Evolutionary conservation across 106 monocot species (phyloP).

Genomic region (Xerophyta viscosa): DNA sequence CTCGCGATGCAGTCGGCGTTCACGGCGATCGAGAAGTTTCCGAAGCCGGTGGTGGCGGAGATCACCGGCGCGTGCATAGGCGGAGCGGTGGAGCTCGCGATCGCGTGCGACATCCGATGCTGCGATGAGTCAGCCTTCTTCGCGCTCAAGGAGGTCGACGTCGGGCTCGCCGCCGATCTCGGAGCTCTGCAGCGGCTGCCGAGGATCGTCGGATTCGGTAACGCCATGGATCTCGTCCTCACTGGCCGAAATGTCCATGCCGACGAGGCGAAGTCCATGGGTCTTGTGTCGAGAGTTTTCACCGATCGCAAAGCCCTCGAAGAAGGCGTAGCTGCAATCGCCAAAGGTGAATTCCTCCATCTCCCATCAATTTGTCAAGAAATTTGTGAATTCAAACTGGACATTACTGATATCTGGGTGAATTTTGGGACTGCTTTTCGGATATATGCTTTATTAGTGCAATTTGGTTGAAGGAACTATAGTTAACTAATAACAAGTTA

Average conservation of each 20-base stretch:
- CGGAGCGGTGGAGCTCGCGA: constrained; percentile 63
- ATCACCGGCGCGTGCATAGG: constrained; percentile 91
- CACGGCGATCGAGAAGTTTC: constrained; percentile 63
- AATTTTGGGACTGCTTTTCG: too few species aligned
- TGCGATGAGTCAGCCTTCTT: constrained; percentile 62
- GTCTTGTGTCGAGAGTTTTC: constrained; percentile 69
- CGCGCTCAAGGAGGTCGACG: constrained; percentile 80
- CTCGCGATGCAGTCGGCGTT: constrained; percentile 54
- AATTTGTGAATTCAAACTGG: too few species aligned
- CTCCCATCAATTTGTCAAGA: not conserved
- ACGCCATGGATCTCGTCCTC: constrained; percentile 72
- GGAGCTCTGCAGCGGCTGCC: constrained; percentile 87
- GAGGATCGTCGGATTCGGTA: constrained; percentile 73
- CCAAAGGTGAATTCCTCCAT: constrained; percentile 33
- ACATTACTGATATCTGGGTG: too few species aligned
- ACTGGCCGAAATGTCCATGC: constrained; percentile 56
- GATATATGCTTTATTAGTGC: not conserved
- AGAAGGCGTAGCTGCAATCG: constrained; percentile 35
- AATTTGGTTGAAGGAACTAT: not conserved
- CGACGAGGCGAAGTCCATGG: constrained; percentile 74
- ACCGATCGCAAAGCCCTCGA: constrained; percentile 30
- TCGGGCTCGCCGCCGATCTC: constrained; percentile 75
- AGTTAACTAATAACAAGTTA: not conserved
- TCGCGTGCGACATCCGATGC: constrained; percentile 85
- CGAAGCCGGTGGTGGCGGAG: constrained; percentile 83